phyloP scores from a whole-genome alignment of 768 basidiomycete species.

The Suillus bovinus region DNA sequence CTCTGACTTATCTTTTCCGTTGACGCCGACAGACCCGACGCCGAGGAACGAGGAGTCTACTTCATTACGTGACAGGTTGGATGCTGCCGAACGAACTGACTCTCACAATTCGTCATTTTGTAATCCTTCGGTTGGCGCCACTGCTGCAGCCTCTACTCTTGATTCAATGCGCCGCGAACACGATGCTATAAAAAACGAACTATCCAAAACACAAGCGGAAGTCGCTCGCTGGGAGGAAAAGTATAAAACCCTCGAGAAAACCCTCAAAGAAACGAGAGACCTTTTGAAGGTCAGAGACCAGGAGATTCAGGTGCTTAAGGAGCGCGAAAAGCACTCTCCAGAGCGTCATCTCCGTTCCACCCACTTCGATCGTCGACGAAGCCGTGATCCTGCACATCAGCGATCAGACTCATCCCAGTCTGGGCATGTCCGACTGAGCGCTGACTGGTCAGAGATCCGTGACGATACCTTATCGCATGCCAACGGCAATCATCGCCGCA shows the following conservation, averaged over 20 bases:
- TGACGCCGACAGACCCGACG: conserved; percentile 33
- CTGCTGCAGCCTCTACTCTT: conserved; percentile 45
- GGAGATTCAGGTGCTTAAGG: conserved; percentile 58
- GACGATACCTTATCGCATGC: conserved; percentile 20
- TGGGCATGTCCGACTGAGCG: conserved; percentile 30
- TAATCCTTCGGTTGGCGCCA: conserved; percentile 33
- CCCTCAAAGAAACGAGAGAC: conserved; percentile 65
- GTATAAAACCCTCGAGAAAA: conserved; percentile 60
- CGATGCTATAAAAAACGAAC: conserved; percentile 55
- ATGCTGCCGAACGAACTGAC: conserved; percentile 36
- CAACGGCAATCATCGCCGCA: conserved; percentile 17
- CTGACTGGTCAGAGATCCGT: conserved; percentile 33
- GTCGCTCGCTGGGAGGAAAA: conserved; percentile 60
- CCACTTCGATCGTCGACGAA: conserved; percentile 30
- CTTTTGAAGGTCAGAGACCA: conserved; percentile 54
- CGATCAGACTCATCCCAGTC: conserved; percentile 34
- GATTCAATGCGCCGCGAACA: conserved; percentile 51
- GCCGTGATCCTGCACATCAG: conserved; percentile 26
- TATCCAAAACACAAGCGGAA: conserved; percentile 54
- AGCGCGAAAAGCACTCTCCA: conserved; percentile 32
- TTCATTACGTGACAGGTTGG: conserved; percentile 45
- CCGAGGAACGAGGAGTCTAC: conserved; percentile 39
- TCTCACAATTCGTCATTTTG: conserved; percentile 32
- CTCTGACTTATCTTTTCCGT: conserved; percentile 27
- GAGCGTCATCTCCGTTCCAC: conserved; percentile 23